Evolutionary conservation across 1,284 basidiomycete genomes (phyloP).

Genomic region (Fomes fomentarius): DNA sequence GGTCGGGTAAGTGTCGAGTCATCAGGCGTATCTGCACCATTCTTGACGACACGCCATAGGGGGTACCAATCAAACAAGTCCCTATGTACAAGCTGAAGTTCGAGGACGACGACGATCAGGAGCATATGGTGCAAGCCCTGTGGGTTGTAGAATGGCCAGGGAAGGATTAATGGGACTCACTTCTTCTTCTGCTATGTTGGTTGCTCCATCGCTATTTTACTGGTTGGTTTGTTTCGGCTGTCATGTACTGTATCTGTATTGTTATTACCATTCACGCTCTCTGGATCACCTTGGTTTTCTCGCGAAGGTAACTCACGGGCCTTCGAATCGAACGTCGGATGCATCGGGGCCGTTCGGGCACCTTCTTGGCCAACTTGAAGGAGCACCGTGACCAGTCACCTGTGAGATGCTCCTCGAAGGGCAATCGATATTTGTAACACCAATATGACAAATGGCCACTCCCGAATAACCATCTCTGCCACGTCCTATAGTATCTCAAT

Average conservation of each 20-base stretch:
- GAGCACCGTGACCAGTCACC: too few relatives aligned
- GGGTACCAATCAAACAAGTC: conserved; percentile 30
- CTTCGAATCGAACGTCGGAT: background rate
- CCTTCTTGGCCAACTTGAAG: too few relatives aligned
- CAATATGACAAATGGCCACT: too few relatives aligned
- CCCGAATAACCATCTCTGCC: too few relatives aligned
- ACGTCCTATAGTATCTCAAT: too few relatives aligned
- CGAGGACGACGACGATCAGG: conserved; percentile 82
- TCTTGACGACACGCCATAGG: background rate
- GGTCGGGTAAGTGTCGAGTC: conserved; percentile 47
- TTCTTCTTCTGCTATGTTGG: background rate
- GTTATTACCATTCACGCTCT: background rate
- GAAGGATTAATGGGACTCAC: conserved; percentile 14
- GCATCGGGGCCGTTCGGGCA: too few relatives aligned
- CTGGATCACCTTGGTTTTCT: background rate
- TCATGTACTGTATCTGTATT: conserved; percentile 14
- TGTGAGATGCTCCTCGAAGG: too few relatives aligned
- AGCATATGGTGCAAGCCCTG: conserved; percentile 69
- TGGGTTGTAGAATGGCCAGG: conserved; percentile 80
- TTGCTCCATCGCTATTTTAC: background rate
- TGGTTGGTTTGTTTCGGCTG: background rate
- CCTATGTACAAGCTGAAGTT: conserved; percentile 77
- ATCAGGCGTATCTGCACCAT: too few relatives aligned
- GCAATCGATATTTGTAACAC: too few relatives aligned
- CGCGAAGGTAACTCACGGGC: background rate